A percentile compares a stretch with the other conserved stretches of the same genome.
These are phyloP conservation scores for Melanomma pulvis-pyrius DNA, from an alignment of 495 filamentous ascomycete genomes.

Conservation along the genomic window DNA sequence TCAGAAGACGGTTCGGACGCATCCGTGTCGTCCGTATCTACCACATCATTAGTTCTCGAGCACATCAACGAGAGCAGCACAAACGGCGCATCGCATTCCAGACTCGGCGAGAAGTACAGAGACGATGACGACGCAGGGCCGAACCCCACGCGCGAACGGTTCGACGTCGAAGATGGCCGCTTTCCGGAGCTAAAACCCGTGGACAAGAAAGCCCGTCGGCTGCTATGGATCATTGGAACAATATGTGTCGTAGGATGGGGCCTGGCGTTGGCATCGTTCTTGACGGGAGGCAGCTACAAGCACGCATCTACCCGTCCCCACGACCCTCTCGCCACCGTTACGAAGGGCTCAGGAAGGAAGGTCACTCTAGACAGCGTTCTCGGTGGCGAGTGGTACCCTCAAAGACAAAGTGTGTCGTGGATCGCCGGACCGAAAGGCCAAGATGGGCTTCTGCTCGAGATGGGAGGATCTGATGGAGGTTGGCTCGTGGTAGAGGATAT, in stretches of 20 bases:
- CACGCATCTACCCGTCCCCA: conserved; percentile 63
- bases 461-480: conserved; percentile 58
- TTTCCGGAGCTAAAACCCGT: conserved; percentile 49
- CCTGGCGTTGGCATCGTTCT: conserved; percentile 73
- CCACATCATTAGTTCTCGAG: conserved; percentile 77
- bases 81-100: conserved; percentile 33
- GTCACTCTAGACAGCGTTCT: conserved; percentile 82
- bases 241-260: conserved; percentile 79
- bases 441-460: conserved; percentile 81
- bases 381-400: conserved; percentile 68
- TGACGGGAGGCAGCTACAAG: conserved; percentile 67
- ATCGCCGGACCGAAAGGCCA: conserved; percentile 82
- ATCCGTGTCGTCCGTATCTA: conserved; percentile 70
- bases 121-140: conserved; percentile 46
- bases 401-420: conserved; percentile 78
- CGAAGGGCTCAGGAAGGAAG: conserved; percentile 70
- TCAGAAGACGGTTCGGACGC: conserved; percentile 53
- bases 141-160: conserved; percentile 43
- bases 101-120: conserved; percentile 45
- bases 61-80: conserved; percentile 58
- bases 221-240: conserved; percentile 67
- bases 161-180: conserved; percentile 46
- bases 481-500: conserved; percentile 90
- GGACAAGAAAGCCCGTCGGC: conserved; percentile 63
- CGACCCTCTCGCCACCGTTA: conserved; percentile 66